A percentile compares a stretch with the other conserved stretches of the same genome.
Evolutionary conservation across 2,329 filamentous ascomycete species (phyloP).

Genomic region (Penicillium brasilianum): DNA sequence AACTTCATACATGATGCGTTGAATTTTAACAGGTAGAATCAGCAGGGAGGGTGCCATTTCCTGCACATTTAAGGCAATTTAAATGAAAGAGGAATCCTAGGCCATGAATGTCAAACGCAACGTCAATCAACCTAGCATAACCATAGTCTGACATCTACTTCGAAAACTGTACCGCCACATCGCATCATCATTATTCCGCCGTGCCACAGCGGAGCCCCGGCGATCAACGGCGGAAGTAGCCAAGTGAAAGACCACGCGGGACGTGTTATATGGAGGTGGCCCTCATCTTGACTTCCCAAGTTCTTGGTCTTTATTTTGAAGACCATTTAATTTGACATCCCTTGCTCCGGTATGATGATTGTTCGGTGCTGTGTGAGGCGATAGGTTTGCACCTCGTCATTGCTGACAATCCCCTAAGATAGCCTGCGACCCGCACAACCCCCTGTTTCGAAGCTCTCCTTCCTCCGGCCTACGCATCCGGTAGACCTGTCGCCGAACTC

Average conservation of each 20-base stretch:
- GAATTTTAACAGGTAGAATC: neutral
- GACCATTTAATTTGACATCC: neutral
- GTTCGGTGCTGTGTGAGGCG: neutral
- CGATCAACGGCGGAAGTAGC: constrained; percentile 41
- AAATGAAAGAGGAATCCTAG: neutral
- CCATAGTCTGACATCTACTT: too few relatives aligned
- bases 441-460: constrained; percentile 26
- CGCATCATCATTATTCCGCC: constrained; percentile 39
- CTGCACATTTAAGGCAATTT: neutral
- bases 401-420: constrained; percentile 24
- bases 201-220: constrained; percentile 32
- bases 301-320: constrained; percentile 6
- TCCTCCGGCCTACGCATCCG: neutral
- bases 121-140: neutral
- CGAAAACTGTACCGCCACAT: constrained; percentile 36
- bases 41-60: neutral
- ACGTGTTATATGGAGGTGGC: constrained; percentile 21
- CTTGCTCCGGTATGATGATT: constrained; percentile 7
- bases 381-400: constrained; percentile 1
- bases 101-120: neutral
- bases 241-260: constrained; percentile 24
- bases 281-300: constrained; percentile 9
- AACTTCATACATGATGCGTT: neutral
- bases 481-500: neutral
- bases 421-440: constrained; percentile 17